phyloP scores from a whole-genome alignment of 176 grass and related monocot species.

The Hordeum vulgare region MorexV3_pseudomolecules_assembly NC_058521.1:4879180-4879679 shows the following conservation, averaged over 20 bases:
- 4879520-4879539: background rate
- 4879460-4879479: background rate
- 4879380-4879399: background rate
- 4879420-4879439: no score
- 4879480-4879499: background rate
- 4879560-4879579: no score
- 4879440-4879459: background rate
- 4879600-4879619: background rate
- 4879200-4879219: no score
- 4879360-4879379: background rate
- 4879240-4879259: no score
- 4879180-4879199: no score
- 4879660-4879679: constrained; percentile 22
- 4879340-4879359: no score
- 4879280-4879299: no score
- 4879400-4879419: background rate
- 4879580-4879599: constrained; percentile 1
- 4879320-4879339: no score
- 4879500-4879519: background rate
- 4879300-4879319: no score
- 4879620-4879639: constrained; percentile 5
- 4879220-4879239: no score
- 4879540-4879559: background rate
- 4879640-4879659: constrained; percentile 38
- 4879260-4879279: no score